These are phyloP conservation scores for Rossbeevera mucosa DNA, from an alignment of 768 basidiomycete genomes.

Conservation along the genomic window DNA sequence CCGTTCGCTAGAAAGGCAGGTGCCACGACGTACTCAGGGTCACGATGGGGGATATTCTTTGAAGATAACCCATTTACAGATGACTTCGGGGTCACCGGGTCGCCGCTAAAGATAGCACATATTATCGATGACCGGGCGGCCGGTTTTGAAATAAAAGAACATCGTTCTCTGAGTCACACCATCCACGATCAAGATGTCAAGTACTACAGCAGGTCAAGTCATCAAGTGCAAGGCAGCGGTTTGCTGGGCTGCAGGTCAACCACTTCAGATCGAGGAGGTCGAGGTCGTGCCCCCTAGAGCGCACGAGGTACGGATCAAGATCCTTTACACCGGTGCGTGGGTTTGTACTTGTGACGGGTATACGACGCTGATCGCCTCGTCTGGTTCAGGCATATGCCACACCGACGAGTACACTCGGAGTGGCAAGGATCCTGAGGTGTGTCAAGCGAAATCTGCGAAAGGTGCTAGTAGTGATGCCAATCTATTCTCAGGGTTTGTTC, in stretches of 20 bases:
- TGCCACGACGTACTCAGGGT: too few relatives aligned
- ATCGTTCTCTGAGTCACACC: too few relatives aligned
- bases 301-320: slow-evolving; percentile 90
- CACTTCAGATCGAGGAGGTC: slow-evolving; percentile 83
- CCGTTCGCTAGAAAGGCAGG: neutral
- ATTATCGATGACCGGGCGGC: neutral
- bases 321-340: slow-evolving; percentile 78
- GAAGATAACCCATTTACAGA: too few relatives aligned
- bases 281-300: slow-evolving; percentile 89
- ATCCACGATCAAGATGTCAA: slow-evolving; percentile 49
- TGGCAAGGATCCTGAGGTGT: slow-evolving; percentile 91
- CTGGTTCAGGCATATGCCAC: slow-evolving; percentile 77
- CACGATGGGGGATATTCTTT: too few relatives aligned
- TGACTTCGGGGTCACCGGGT: too few relatives aligned
- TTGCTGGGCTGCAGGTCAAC: slow-evolving; percentile 90
- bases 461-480: neutral
- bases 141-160: slow-evolving; percentile 1
- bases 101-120: slow-evolving; percentile 1
- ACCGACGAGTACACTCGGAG: slow-evolving; percentile 97
- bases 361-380: neutral
- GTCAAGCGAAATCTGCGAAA: slow-evolving; percentile 8
- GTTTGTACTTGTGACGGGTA: slow-evolving; percentile 3
- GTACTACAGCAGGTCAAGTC: slow-evolving; percentile 71
- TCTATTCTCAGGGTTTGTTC: slow-evolving; percentile 63
- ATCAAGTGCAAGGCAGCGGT: slow-evolving; percentile 91